Base-by-base conservation (phyloP, 2,329 filamentous ascomycete species). In the Monilinia fructigena region DNA sequence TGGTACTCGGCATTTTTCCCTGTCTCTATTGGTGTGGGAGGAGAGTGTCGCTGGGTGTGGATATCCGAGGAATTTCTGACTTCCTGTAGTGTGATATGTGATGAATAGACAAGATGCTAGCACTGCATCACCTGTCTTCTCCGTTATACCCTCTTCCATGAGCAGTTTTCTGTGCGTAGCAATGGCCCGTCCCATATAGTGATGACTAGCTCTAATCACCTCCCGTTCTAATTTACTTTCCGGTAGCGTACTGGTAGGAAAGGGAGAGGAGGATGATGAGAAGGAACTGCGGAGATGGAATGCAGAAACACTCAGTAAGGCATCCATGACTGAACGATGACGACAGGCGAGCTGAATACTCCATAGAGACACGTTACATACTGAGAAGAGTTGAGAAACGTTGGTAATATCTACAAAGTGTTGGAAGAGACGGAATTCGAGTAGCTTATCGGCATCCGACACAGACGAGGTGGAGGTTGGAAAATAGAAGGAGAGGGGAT, bases 311-410 rank as follows among this genome's bases (percentile, higher is more conserved):
- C 54, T 45, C 4, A 65, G 4, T 2, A 65, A 52, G n/a, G 42
- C 63, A 18, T 65, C 63, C 63, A 65, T 53, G 4, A 65, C 40
- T 20, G 54, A 59, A 31, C 42, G 42, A 8, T 58, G 16, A n/a
- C 42, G 35, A 42, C 45, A 65, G 2, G 63, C 55, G 10, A 65
- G 42, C 12, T 26, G 47, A 28, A 65, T 26, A 23, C 38, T 11
- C 35, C 55, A 65, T 20, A 23, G 4, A 1, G 55, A 50, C n/a
- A 50, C 14, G 14, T 48, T 38, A 20, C 42, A 60, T 12, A 23
- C 42, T 12, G 47, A 53, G 48, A 40, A 31, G 14, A 26, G 23
- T 31, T 14, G 42, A 52, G 18, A 31, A 23, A 18, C 26, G 14
- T 40, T 40, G 11, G 26, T 45, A 12, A 53, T 28, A 10, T 42